These are phyloP conservation scores for Gorgonomyces haynaldii DNA, from an alignment of 192 early-diverging fungal genomes.

Conservation along the genomic window DNA sequence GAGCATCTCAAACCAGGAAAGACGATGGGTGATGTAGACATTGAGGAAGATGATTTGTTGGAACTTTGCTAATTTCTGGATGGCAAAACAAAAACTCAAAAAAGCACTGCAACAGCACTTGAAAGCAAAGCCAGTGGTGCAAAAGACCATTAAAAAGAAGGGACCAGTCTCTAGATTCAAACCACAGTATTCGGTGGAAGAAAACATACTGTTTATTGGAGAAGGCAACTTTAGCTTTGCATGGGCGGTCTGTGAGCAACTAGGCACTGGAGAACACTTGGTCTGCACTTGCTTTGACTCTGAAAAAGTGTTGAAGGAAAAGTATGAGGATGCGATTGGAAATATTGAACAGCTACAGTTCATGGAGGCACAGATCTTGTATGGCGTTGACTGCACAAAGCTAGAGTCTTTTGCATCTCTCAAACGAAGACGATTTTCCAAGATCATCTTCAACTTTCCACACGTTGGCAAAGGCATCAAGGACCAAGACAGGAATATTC, in stretches of 20 bases:
- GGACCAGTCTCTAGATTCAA: conserved; percentile 5
- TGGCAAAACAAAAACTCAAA: background rate
- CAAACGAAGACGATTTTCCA: conserved; percentile 44
- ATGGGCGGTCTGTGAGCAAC: background rate
- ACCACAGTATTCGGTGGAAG: background rate
- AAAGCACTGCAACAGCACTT: background rate
- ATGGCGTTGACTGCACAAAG: conserved; percentile 66
- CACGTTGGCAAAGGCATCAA: conserved; percentile 88
- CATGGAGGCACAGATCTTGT: conserved; percentile 64
- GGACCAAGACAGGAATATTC: conserved; percentile 77
- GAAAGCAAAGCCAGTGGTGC: background rate
- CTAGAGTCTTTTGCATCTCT: conserved; percentile 48
- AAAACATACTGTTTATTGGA: conserved; percentile 6
- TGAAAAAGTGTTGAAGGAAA: conserved; percentile 48
- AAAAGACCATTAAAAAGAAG: background rate
- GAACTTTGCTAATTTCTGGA: background rate
- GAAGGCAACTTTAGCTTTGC: conserved; percentile 86
- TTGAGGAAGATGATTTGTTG: background rate
- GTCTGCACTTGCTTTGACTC: conserved; percentile 34
- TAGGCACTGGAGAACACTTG: background rate
- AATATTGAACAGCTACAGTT: too few species aligned
- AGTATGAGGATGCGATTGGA: conserved; percentile 64
- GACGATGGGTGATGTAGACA: background rate
- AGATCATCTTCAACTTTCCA: conserved; percentile 94
- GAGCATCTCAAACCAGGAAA: background rate